A percentile compares a stretch with the other conserved stretches of the same genome.
Evolutionary conservation across 2,329 filamentous ascomycete species (phyloP).

Genomic region (Aspergillus eucalypticola): DNA sequence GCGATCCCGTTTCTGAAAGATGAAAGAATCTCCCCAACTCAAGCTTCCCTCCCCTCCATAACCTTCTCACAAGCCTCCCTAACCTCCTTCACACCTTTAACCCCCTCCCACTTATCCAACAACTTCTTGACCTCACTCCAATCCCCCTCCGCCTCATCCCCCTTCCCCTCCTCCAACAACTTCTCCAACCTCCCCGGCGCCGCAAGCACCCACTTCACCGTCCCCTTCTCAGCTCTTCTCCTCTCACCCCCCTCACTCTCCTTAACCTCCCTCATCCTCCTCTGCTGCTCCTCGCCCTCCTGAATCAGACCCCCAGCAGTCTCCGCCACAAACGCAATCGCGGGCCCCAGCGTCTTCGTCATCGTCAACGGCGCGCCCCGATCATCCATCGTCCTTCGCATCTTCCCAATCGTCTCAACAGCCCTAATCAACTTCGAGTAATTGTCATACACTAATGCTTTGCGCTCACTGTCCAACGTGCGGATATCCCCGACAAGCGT

Average conservation of each 20-base stretch:
- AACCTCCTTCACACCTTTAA: constrained; percentile 46
- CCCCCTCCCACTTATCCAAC: constrained; percentile 45
- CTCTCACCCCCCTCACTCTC: constrained; percentile 17
- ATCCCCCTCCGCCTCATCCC: constrained; percentile 44
- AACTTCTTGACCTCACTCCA: constrained; percentile 44
- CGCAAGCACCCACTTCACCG: constrained; percentile 48
- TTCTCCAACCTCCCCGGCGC: constrained; percentile 41
- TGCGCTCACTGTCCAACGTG: constrained; percentile 91
- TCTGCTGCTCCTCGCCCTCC: constrained; percentile 40
- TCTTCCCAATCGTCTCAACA: constrained; percentile 88
- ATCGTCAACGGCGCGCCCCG: constrained; percentile 47
- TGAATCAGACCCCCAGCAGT: constrained; percentile 43
- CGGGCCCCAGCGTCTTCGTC: constrained; percentile 46
- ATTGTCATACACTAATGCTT: constrained; percentile 96
- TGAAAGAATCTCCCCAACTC: no score
- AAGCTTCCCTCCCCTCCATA: constrained; percentile 29
- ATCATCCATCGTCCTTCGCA: constrained; percentile 51
- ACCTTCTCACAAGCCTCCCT: constrained; percentile 41
- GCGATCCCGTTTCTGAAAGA: no score
- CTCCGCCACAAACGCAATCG: constrained; percentile 47
- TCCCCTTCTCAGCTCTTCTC: constrained; percentile 39
- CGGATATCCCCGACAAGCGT: constrained; percentile 68
- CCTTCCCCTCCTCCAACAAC: constrained; percentile 40
- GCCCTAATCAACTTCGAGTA: constrained; percentile 96
- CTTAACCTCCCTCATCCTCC: constrained; percentile 30